These are phyloP conservation scores for Pythium phragmiticola DNA, from an alignment of 352 stramenopile species.

Conservation along the genomic window DNA sequence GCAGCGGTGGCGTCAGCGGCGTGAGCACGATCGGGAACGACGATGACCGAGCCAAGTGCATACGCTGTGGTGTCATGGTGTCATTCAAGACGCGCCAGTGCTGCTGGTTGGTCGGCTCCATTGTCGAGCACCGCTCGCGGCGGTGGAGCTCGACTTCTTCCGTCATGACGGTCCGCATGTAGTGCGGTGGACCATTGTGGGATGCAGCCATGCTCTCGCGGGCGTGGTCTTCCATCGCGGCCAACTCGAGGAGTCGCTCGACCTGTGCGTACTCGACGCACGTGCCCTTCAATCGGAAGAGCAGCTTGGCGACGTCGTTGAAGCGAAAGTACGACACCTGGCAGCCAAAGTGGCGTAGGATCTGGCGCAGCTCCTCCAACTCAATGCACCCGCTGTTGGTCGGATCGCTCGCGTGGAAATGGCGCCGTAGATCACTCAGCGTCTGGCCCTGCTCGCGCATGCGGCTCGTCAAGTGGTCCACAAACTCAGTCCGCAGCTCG, in stretches of 20 bases:
- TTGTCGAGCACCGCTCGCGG: too few species aligned
- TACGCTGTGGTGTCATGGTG: too few species aligned
- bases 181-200: too few species aligned
- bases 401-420: constrained; percentile 15
- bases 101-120: too few species aligned
- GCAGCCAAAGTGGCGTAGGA: constrained; percentile 22
- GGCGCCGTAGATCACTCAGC: constrained; percentile 1
- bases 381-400: constrained; percentile 10
- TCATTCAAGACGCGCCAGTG: too few species aligned
- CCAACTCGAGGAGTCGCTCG: constrained; percentile 15
- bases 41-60: too few species aligned
- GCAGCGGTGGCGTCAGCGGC: too few species aligned
- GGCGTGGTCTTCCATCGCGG: constrained; percentile 14
- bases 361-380: constrained; percentile 21
- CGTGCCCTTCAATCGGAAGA: constrained; percentile 20
- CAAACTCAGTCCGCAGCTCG: constrained; percentile 25
- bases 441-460: constrained; percentile 17
- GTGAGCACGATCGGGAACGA: too few species aligned
- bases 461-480: constrained; percentile 12
- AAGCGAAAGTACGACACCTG: constrained; percentile 30
- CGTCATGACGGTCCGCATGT: too few species aligned
- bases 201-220: neutral
- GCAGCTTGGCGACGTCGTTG: constrained; percentile 27
- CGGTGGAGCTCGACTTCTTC: too few species aligned
- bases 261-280: constrained; percentile 23